Evolutionary conservation across 1,284 basidiomycete genomes (phyloP).

Genomic region (Quambalaria eucalypti): DNA sequence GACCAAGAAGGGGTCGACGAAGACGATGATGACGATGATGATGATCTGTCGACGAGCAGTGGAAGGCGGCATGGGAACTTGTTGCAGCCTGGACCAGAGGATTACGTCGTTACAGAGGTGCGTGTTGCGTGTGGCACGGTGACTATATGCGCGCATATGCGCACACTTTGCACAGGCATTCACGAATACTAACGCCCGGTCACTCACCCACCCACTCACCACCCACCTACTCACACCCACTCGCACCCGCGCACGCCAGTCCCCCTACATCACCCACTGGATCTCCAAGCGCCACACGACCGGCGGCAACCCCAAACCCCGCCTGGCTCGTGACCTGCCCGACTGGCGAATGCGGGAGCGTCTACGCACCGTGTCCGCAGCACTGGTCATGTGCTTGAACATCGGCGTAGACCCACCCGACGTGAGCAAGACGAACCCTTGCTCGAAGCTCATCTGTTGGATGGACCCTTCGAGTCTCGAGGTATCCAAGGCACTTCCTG

Average conservation of each 20-base stretch:
- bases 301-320: conserved; percentile 68
- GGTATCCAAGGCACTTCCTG: conserved; percentile 46
- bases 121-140: neutral
- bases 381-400: conserved; percentile 89
- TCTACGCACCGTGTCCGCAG: conserved; percentile 76
- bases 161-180: too few relatives aligned
- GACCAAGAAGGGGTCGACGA: conserved; percentile 15
- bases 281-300: conserved; percentile 68
- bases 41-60: conserved; percentile 30
- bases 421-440: conserved; percentile 91
- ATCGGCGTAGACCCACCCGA: conserved; percentile 97
- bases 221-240: neutral
- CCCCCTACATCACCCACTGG: conserved; percentile 43
- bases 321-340: conserved; percentile 59
- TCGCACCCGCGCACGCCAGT: conserved; percentile 11
- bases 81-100: conserved; percentile 37
- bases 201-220: neutral
- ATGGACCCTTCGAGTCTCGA: conserved; percentile 86
- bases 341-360: conserved; percentile 66
- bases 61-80: conserved; percentile 40
- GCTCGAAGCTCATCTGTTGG: conserved; percentile 92
- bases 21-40: conserved; percentile 26
- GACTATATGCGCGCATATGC: neutral
- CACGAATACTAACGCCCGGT: neutral
- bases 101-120: conserved; percentile 37